Evolutionary conservation across 345 rosid species (phyloP).

Genomic region (Psidium friedrichsthalianum): DNA sequence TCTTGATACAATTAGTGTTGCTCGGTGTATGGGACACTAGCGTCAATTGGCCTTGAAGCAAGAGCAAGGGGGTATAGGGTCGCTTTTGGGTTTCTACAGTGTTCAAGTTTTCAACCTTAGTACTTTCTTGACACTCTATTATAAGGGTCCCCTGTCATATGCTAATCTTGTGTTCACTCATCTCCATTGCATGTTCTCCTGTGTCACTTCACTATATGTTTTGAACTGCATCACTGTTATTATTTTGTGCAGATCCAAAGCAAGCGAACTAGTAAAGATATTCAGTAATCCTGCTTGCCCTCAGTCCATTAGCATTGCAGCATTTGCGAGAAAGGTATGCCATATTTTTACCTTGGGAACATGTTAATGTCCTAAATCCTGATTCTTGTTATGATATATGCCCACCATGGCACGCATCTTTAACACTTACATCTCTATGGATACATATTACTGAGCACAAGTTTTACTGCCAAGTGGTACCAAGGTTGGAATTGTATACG

Average conservation of each 20-base stretch:
- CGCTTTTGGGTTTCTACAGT: neutral
- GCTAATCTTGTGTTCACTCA: neutral
- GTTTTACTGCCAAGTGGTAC: neutral
- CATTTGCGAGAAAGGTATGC: constrained; percentile 74
- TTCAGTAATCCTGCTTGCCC: constrained; percentile 64
- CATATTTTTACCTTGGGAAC: neutral
- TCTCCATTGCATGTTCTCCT: neutral
- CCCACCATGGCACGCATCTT: neutral
- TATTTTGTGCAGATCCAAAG: constrained; percentile 51
- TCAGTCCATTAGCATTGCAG: constrained; percentile 53
- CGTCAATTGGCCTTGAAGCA: neutral
- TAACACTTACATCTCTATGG: neutral
- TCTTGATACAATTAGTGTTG: neutral
- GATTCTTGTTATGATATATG: neutral
- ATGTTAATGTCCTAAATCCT: neutral
- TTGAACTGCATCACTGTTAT: neutral
- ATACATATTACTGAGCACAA: neutral
- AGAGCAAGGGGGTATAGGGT: neutral
- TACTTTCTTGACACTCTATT: neutral
- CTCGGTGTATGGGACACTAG: neutral
- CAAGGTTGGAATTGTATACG: neutral
- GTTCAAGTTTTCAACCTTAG: neutral
- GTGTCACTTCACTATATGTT: neutral
- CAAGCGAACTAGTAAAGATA: constrained; percentile 57
- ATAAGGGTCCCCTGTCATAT: neutral